These are phyloP conservation scores for Debaryomyces psychrophilus DNA, from an alignment of 1,139 yeast genomes.

Conservation along the genomic window DNA sequence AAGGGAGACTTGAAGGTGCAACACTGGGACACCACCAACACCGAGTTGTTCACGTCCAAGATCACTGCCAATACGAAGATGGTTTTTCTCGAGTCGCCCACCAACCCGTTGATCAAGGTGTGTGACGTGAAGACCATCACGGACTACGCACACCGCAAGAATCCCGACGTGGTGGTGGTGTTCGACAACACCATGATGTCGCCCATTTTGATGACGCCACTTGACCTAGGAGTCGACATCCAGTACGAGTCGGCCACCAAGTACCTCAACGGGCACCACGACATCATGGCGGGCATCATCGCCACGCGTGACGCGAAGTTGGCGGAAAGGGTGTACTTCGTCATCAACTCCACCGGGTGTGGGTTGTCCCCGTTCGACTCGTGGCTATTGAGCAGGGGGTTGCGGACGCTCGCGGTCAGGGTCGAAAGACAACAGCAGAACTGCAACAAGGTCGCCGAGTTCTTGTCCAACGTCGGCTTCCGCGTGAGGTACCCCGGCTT, in stretches of 20 bases:
- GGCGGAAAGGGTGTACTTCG: conserved; percentile 71
- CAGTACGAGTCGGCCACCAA: conserved; percentile 94
- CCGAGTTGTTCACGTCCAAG: conserved; percentile 57
- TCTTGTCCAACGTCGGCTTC: conserved; percentile 61
- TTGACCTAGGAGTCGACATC: conserved; percentile 84
- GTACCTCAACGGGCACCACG: conserved; percentile 91
- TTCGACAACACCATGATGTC: conserved; percentile 97
- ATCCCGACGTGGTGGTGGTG: conserved; percentile 73
- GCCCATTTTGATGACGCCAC: conserved; percentile 81
- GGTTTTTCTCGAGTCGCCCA: conserved; percentile 86
- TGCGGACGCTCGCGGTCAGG: conserved; percentile 82
- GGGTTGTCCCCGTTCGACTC: conserved; percentile 91
- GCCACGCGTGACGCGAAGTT: conserved; percentile 67
- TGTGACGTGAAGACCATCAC: conserved; percentile 74
- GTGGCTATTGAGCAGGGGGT: conserved; percentile 85
- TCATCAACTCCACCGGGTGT: conserved; percentile 87
- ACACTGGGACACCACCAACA: conserved; percentile 82
- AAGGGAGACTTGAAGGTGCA: conserved; percentile 70
- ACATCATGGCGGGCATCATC: conserved; percentile 90
- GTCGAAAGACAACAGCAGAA: conserved; percentile 86
- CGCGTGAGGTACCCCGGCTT: conserved; percentile 87
- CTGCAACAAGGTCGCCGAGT: conserved; percentile 73
- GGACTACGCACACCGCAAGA: conserved; percentile 63
- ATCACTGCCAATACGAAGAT: conserved; percentile 61
- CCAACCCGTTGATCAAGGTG: conserved; percentile 88